phyloP scores from a whole-genome alignment of 305 asterid genomes.

The Solanum hybrid region DNA sequence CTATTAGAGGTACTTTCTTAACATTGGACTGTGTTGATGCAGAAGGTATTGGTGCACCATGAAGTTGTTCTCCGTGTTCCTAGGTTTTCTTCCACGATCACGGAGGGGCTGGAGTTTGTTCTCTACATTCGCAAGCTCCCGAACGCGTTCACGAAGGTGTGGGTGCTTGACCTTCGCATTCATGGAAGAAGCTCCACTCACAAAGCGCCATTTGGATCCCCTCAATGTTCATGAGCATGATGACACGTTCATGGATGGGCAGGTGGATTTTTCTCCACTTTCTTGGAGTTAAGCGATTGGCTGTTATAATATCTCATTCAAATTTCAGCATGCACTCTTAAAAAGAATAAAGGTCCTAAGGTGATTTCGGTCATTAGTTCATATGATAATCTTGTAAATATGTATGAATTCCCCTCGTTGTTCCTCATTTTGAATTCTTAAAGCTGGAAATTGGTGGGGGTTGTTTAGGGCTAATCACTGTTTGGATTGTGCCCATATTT shows the following conservation, averaged over 20 bases:
- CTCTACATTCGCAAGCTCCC: background rate
- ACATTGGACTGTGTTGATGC: background rate
- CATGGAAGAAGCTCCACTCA: background rate
- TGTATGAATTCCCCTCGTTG: background rate
- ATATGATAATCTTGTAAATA: background rate
- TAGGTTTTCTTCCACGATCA: background rate
- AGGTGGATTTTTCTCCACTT: background rate
- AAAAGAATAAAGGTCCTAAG: background rate
- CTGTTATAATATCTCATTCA: background rate
- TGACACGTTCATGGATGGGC: background rate
- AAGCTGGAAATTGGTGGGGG: background rate
- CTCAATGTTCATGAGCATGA: background rate
- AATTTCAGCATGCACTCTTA: too few relatives aligned
- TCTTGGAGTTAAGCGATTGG: background rate
- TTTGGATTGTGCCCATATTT: too few relatives aligned
- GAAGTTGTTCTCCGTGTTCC: background rate
- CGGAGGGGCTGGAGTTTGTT: background rate
- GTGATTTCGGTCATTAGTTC: background rate
- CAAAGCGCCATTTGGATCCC: background rate
- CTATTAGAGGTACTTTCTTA: background rate
- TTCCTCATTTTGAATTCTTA: background rate
- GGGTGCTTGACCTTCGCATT: background rate
- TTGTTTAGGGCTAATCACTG: background rate
- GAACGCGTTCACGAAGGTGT: too few relatives aligned
- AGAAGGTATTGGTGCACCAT: background rate